phyloP scores from a whole-genome alignment of 495 filamentous ascomycete genomes.

The Penicillium daleae region DNA sequence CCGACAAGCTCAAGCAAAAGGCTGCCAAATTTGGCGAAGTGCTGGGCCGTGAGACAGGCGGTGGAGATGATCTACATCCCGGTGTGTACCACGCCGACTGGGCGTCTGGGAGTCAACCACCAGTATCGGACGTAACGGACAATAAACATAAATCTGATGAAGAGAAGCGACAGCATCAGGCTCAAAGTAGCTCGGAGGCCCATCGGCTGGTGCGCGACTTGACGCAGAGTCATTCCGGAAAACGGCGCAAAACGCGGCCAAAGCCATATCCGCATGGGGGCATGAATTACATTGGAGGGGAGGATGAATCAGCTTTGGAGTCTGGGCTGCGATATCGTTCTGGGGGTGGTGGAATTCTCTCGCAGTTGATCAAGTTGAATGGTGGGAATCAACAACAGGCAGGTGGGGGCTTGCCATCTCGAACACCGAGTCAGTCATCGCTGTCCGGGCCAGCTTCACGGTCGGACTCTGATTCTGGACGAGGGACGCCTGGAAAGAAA shows the following conservation, averaged over 20 bases:
- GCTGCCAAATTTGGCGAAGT: slow-evolving; percentile 12
- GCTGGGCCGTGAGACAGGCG: slow-evolving; percentile 27
- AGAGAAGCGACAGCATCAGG: slow-evolving; percentile 27
- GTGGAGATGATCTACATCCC: slow-evolving; percentile 31
- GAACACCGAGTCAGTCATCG: slow-evolving; percentile 22
- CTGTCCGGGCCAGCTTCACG: slow-evolving; percentile 4
- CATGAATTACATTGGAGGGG: slow-evolving; percentile 16
- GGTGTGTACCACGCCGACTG: slow-evolving; percentile 33
- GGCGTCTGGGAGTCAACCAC: slow-evolving; percentile 31
- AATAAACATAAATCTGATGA: slow-evolving; percentile 37
- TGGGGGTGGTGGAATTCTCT: slow-evolving; percentile 39
- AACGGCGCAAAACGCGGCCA: slow-evolving; percentile 28
- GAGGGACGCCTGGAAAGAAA: slow-evolving; percentile 27
- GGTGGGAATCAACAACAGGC: slow-evolving; percentile 14
- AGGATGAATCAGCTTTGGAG: slow-evolving; percentile 20
- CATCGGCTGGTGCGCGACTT: slow-evolving; percentile 40
- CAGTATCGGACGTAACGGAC: slow-evolving; percentile 36
- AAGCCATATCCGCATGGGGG: slow-evolving; percentile 24
- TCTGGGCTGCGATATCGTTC: slow-evolving; percentile 29
- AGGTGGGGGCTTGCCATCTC: slow-evolving; percentile 3
- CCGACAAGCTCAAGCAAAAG: slow-evolving; percentile 11
- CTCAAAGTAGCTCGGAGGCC: slow-evolving; percentile 29
- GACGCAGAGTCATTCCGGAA: slow-evolving; percentile 32
- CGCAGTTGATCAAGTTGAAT: slow-evolving; percentile 40
- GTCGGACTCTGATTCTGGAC: slow-evolving; percentile 13